These are phyloP conservation scores for Sugiyamaella mastotermitis DNA, from an alignment of 805 yeast species.

Conservation along the genomic window DNA sequence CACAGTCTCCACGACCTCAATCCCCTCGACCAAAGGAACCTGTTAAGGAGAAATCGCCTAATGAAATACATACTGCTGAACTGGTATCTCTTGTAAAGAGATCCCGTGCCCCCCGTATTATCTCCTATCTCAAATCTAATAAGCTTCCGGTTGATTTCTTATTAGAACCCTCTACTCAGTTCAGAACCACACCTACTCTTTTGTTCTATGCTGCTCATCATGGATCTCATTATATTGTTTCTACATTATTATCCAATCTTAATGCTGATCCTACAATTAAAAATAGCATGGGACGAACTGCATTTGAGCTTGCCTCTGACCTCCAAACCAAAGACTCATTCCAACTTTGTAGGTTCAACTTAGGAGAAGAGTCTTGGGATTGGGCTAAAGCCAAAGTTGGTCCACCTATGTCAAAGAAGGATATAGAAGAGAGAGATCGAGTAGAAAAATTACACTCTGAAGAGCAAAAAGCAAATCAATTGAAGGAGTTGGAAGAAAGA, in stretches of 20 bases:
- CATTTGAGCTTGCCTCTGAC: conserved; percentile 60
- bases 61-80: conserved; percentile 52
- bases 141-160: conserved; percentile 46
- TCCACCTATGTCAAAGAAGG: conserved; percentile 36
- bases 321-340: conserved; percentile 41
- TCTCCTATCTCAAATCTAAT: conserved; percentile 55
- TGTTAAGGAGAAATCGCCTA: conserved; percentile 20
- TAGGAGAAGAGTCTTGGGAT: conserved; percentile 66
- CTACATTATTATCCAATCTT: conserved; percentile 49
- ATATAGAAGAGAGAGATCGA: conserved; percentile 22
- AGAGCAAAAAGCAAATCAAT: conserved; percentile 50
- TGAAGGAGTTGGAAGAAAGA: conserved; percentile 75
- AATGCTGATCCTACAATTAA: conserved; percentile 63
- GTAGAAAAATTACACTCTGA: conserved; percentile 18
- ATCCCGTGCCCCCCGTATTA: conserved; percentile 69
- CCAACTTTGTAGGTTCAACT: conserved; percentile 55
- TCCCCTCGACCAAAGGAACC: conserved; percentile 10
- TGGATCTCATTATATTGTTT: conserved; percentile 62
- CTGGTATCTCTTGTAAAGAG: conserved; percentile 56
- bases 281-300: conserved; percentile 52
- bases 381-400: conserved; percentile 70
- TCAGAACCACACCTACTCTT: conserved; percentile 57
- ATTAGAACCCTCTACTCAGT: conserved; percentile 51
- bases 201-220: conserved; percentile 72
- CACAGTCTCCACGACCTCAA: conserved; percentile 15